Base-by-base conservation (phyloP, 306 rosid species). In the Gillenia trifoliata region DNA sequence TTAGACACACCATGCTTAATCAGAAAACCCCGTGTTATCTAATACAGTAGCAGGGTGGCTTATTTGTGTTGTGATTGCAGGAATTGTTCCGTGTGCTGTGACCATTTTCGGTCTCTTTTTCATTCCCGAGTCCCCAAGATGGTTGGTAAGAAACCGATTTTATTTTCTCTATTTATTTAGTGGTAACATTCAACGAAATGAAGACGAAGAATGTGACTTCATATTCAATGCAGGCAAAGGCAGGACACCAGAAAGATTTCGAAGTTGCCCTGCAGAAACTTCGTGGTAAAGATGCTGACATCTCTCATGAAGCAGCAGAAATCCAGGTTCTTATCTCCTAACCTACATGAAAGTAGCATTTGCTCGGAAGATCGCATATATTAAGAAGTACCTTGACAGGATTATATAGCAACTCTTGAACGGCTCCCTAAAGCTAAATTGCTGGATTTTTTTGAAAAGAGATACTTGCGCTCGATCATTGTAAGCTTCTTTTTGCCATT, bases 41-140 rank as follows among this genome's bases (percentile, higher is more conserved):
- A 25, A 40, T 66, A 52, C 60, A 60, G 30, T 74, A 59, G 22
- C 50, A 26, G 38, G 38, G 62, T 38, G 71, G 45, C 75, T 86
- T 66, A 85, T 72, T 29, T 38, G 47, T 74, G 36, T 73, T 55
- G 75, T 71, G 68, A 61, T 82, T 82, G 88, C 85, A 93, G 97
- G 88, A 31, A 89, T 91, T 31, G 38, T 85, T 83, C 98, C 96
- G 23, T 83, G 89, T 41, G 92, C 86, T 67, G 70, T 93, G 31
- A 80, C 87, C 83, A 79, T 85, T 76, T 76, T 91, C 26, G 98
- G 98, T 82, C 91, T 91, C 59, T 75, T 91, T 82, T 81, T 91
- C 81, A 88, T 93, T 78, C 97, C 94, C 0, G 98, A 93, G 83
- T 93, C 98, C 80, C 98, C 98, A 26, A 89, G 98, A 91, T 93